Base-by-base conservation (phyloP, 169 alveolate species). In the Cryptosporidium baileyi region DNA sequence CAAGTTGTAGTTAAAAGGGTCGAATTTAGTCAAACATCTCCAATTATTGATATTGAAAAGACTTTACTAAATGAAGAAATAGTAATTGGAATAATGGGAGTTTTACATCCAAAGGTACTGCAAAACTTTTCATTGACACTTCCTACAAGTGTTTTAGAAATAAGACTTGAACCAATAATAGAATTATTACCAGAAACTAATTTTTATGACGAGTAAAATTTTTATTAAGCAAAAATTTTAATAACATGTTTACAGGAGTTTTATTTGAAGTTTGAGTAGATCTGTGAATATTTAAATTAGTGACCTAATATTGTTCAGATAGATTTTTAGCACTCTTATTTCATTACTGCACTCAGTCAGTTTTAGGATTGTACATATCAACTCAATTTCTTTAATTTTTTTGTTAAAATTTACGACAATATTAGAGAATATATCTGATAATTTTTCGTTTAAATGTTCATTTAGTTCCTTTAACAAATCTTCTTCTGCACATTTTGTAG, bases 101-200 rank as follows among this genome's bases (percentile, higher is more conserved):
- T 97, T 45, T 80, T 97, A 40, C 99, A 97, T 89, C 99, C 99
- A 1, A 92, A 93, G 49, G 99, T 97, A 52, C 80, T 97, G 4
- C 90, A 93, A 62, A 92, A 94, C 88, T 96, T 95, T 89, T 92
- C 91, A 59, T 81, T 95, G 45, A 89, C 90, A 54, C 90, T 91
- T 51, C 99, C 98, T 28, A 98, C 94, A 6, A 82, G 96, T 63
- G 80, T 92, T 11, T 67, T 96, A 22, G 97, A 95, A 80, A 67
- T 96, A 1, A 54, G 67, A 13, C 65, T 74, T 13, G 85, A 57
- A 24, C 85, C 85, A 4, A 51, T 74, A 24, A 52, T 74, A 41
- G 4, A 54, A 11, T 74, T 57, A 67, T 74, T 67, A 67, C 74
- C 85, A 74, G 85, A 74, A 19, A 74, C 85, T 24, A 22, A 38